A percentile compares a stretch with the other conserved stretches of the same genome.
These are phyloP conservation scores for Sphaerulina populicola DNA, from an alignment of 2,329 filamentous ascomycete genomes.

Conservation along the genomic window DNA sequence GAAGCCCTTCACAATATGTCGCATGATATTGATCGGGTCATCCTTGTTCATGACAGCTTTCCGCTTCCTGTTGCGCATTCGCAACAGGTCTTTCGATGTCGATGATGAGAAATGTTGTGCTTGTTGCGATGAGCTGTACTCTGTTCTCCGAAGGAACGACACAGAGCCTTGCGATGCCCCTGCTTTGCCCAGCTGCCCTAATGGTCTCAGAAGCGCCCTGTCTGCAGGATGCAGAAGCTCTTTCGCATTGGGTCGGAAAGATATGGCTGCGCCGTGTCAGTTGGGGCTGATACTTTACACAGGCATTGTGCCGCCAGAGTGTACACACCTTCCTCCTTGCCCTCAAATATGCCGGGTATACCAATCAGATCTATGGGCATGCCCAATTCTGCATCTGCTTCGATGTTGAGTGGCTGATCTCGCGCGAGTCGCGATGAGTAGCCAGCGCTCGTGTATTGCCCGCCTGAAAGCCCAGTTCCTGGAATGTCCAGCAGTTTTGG, in stretches of 20 bases:
- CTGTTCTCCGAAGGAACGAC: conserved; percentile 89
- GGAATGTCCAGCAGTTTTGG: conserved; percentile 96
- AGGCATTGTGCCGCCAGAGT: background rate
- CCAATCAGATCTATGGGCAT: conserved; percentile 96
- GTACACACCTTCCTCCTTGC: conserved; percentile 79
- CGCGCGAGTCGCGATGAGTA: conserved; percentile 84
- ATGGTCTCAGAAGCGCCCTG: conserved; percentile 69
- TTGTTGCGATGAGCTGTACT: conserved; percentile 67
- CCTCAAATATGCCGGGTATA: conserved; percentile 88
- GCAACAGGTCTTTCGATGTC: conserved; percentile 46
- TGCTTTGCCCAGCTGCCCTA: conserved; percentile 77
- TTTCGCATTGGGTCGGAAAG: conserved; percentile 58
- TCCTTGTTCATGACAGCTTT: conserved; percentile 41
- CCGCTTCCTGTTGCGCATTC: conserved; percentile 33
- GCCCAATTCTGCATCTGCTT: conserved; percentile 92
- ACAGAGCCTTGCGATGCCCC: conserved; percentile 68
- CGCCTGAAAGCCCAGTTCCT: conserved; percentile 76
- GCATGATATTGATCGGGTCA: conserved; percentile 53
- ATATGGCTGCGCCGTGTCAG: conserved; percentile 32
- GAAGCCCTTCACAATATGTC: conserved; percentile 55
- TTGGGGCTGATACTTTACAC: background rate
- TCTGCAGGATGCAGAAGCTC: conserved; percentile 75
- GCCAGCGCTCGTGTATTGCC: conserved; percentile 80
- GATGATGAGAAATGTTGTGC: conserved; percentile 45
- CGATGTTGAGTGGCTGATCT: conserved; percentile 90